Evolutionary conservation across 768 basidiomycete genomes (phyloP), one percentile per base, ranked within the genome.

Genomic region (Rickenella mellea): DNA sequence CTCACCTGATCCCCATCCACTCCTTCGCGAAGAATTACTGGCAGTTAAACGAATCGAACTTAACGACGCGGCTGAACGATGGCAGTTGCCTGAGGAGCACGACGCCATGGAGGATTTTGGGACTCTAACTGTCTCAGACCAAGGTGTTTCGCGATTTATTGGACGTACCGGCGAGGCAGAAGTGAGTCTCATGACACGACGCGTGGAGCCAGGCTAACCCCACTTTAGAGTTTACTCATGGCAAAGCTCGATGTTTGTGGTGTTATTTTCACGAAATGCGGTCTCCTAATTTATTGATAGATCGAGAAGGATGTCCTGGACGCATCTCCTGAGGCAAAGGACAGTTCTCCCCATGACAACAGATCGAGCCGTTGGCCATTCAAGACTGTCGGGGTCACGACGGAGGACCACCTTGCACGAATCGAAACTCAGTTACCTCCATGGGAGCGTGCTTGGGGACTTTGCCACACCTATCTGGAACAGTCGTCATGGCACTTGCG

Each of bases 141-240:
- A 71, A 33, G 85, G 82, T 5, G 68, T 74, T 42, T 76, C 74
- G 8, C 80, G 77, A 53, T 87, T 83, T 58, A 83, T 82, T 50
- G 85, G 84, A 19, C 80, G 76, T 27, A 78, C 83, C 9, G 83
- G 78, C 9, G 83, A 82, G 20, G 72, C 83, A 20, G 83, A 87
- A 70, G 33, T 36, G 15, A 36, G 24, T 36, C 7, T 2, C n/a
- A 17, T 36, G 33, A 14, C 4, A 6, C n/a, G n/a, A n/a, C n/a
- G n/a, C n/a, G n/a, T n/a, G n/a, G n/a, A n/a, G n/a, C n/a, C n/a
- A n/a, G 19, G 24, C 15, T 12, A 22, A 15, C 15, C 8, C 15
- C 11, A 17, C 15, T 14, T 12, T 36, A 36, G 33, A 22, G 19
- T 3, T 2, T 36, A 3, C 33, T 36, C 12, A 22, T 22, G 15